These are phyloP conservation scores for Trametes gibbosa DNA, from an alignment of 768 basidiomycete genomes.

Conservation along the genomic window DNA sequence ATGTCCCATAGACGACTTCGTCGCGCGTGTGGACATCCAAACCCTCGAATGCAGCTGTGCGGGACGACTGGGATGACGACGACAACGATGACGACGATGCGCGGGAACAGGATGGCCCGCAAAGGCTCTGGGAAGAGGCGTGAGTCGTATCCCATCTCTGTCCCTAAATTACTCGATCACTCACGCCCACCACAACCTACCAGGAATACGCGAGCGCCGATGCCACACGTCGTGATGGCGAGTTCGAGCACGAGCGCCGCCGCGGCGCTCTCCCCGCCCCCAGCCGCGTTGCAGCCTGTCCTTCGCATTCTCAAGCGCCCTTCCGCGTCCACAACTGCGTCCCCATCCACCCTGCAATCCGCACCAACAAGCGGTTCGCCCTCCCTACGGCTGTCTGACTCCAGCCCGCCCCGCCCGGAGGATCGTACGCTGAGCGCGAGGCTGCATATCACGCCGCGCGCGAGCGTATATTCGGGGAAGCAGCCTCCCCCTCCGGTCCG, in stretches of 20 bases:
- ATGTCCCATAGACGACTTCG: neutral
- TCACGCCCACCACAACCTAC: neutral
- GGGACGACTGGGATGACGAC: conserved; percentile 65
- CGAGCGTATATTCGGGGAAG: conserved; percentile 61
- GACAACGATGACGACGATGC: conserved; percentile 50
- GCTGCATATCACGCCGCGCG: conserved; percentile 72
- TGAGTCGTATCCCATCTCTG: conserved; percentile 37
- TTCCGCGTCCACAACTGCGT: conserved; percentile 25
- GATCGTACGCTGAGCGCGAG: conserved; percentile 60
- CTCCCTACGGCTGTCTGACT: conserved; percentile 19
- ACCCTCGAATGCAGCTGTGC: conserved; percentile 18
- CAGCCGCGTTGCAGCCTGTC: conserved; percentile 56
- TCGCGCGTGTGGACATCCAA: neutral
- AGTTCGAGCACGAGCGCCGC: conserved; percentile 34
- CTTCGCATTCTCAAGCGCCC: conserved; percentile 76
- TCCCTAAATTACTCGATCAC: neutral
- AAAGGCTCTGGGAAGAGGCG: conserved; percentile 70
- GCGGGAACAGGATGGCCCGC: conserved; percentile 42
- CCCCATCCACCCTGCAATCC: neutral
- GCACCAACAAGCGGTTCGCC: conserved; percentile 16
- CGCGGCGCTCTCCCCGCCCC: conserved; percentile 43
- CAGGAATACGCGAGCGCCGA: conserved; percentile 62
- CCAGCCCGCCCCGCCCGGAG: conserved; percentile 14
- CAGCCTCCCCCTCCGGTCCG: neutral
- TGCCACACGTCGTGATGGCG: conserved; percentile 60